Conservation (phyloP, 371 early-diverging fungal species). For the Syncephalastrum contaminatum region DNA sequence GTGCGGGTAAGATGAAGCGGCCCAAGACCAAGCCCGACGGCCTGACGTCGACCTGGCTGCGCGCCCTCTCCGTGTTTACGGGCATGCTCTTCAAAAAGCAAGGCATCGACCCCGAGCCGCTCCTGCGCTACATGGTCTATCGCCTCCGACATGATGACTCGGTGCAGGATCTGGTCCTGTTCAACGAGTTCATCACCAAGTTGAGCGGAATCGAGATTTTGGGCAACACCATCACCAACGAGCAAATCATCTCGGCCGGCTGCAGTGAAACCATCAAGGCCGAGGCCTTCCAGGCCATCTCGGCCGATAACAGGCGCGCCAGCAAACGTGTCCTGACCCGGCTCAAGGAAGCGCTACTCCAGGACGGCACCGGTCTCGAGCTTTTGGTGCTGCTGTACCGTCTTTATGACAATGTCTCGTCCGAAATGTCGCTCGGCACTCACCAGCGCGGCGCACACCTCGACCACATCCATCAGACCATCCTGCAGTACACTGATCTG, state of each 20-base stretch:
- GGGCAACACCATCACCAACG: conserved; percentile 48
- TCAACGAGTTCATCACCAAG: conserved; percentile 73
- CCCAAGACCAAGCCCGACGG: conserved; percentile 62
- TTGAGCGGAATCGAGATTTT: conserved; percentile 73
- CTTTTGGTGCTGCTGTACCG: conserved; percentile 58
- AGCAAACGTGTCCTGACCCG: conserved; percentile 56
- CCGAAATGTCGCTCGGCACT: conserved; percentile 57
- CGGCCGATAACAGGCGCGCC: conserved; percentile 49
- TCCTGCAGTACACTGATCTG: conserved; percentile 69
- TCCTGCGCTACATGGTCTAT: conserved; percentile 68
- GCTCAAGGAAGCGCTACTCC: conserved; percentile 58
- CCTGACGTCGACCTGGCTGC: conserved; percentile 50
- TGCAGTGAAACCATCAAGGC: conserved; percentile 65
- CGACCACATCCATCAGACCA: conserved; percentile 51
- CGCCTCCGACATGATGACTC: conserved; percentile 56
- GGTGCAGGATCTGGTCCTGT: conserved; percentile 52
- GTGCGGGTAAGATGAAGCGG: conserved; percentile 38
- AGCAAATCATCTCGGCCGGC: conserved; percentile 67
- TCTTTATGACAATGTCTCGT: conserved; percentile 32
- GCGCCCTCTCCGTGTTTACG: conserved; percentile 69
- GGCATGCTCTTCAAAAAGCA: conserved; percentile 75
- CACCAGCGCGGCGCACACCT: conserved; percentile 45
- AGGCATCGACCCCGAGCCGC: conserved; percentile 59
- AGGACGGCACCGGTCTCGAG: conserved; percentile 54
- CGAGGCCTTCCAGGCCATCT: conserved; percentile 51